Percentiles rank a stretch among this genome's conserved stretches.
Evolutionary conservation across 2,329 filamentous ascomycete genomes (phyloP).

Genomic region (Metarhizium brunneum): DNA sequence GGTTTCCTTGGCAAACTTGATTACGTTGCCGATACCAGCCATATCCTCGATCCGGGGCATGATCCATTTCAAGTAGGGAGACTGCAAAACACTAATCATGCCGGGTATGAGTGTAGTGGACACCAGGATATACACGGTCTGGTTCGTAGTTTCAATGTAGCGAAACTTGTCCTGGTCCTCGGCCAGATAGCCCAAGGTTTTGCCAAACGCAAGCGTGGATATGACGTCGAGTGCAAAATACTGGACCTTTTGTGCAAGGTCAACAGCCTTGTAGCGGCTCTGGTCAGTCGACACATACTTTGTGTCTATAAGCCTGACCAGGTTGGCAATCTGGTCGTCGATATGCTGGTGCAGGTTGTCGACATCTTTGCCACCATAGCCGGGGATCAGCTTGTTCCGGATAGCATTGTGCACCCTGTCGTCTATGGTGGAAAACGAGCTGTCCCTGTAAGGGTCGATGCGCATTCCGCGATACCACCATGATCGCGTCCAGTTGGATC

Average conservation of each 20-base stretch:
- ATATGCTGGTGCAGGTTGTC: neutral
- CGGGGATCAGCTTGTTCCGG: neutral
- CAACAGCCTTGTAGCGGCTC: neutral
- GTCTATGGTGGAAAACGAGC: slow-evolving; percentile 3
- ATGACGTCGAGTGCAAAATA: slow-evolving; percentile 1
- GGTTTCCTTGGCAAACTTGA: neutral
- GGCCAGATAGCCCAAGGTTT: neutral
- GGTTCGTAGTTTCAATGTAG: slow-evolving; percentile 1
- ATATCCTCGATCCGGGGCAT: slow-evolving; percentile 7
- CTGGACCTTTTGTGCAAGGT: slow-evolving; percentile 1
- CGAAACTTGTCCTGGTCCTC: slow-evolving; percentile 1
- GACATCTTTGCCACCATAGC: slow-evolving; percentile 1
- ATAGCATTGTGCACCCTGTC: neutral
- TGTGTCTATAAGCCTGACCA: neutral
- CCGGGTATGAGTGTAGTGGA: neutral
- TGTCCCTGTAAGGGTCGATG: slow-evolving; percentile 1
- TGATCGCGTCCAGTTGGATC: neutral
- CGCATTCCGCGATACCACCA: slow-evolving; percentile 3
- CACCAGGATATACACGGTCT: neutral
- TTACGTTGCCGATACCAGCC: slow-evolving; percentile 3
- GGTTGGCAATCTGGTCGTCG: neutral
- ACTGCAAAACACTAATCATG: neutral
- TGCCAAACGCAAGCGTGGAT: slow-evolving; percentile 1
- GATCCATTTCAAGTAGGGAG: neutral
- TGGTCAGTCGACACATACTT: neutral